Percentiles rank a stretch among this genome's conserved stretches.
phyloP scores from a whole-genome alignment of 2,329 filamentous ascomycete genomes.

The Colletotrichum sp. region DNA sequence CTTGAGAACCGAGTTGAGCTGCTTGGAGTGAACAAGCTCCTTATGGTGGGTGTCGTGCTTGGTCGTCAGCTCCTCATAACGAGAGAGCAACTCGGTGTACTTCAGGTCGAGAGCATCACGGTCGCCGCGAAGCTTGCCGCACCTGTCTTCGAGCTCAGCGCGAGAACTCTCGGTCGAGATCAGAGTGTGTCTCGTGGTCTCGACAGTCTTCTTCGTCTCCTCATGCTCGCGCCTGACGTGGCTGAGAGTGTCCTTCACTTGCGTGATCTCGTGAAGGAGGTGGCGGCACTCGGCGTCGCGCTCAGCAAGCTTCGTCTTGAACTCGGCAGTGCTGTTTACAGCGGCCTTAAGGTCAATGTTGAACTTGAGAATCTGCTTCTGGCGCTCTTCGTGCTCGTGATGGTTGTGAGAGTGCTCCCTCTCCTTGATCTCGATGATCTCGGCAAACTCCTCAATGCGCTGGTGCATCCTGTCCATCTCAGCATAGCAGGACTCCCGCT shows the following conservation, averaged over 20 bases:
- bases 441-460: conserved; percentile 4
- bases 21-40: neutral
- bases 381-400: conserved; percentile 5
- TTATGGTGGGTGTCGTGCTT: neutral
- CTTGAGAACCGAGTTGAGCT: neutral
- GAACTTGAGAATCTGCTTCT: conserved; percentile 4
- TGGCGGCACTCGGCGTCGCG: conserved; percentile 2
- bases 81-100: conserved; percentile 1
- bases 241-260: neutral
- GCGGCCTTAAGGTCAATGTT: conserved; percentile 2
- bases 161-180: neutral
- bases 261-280: neutral
- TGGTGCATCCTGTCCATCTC: conserved; percentile 12
- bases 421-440: conserved; percentile 4
- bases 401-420: conserved; percentile 4
- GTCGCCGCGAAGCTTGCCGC: conserved; percentile 1
- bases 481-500: conserved; percentile 4
- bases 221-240: conserved; percentile 1
- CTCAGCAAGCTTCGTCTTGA: conserved; percentile 7
- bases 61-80: neutral
- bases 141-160: neutral
- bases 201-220: conserved; percentile 3
- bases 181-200: neutral
- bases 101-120: conserved; percentile 1
- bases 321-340: neutral